Evolutionary conservation across 2,329 filamentous ascomycete species (phyloP).

Genomic region (Ceratocystis alfenasii): DNA sequence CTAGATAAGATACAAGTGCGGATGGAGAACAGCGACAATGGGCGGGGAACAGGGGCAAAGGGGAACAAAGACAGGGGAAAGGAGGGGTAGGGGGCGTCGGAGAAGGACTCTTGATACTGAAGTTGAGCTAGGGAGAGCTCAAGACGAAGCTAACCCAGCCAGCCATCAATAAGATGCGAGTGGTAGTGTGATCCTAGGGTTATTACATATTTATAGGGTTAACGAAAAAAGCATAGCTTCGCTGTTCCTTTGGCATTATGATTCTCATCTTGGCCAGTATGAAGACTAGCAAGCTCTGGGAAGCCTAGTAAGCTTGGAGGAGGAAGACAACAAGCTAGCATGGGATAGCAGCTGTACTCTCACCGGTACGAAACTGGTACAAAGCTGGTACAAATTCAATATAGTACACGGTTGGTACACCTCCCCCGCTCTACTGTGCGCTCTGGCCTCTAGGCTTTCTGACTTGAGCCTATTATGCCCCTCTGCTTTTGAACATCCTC

Average conservation of each 20-base stretch:
- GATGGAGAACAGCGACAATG: background rate
- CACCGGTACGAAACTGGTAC: background rate
- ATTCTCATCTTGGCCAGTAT: background rate
- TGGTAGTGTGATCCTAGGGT: background rate
- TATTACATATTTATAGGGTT: rapidly evolving
- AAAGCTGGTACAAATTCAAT: background rate
- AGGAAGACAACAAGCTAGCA: too few species aligned
- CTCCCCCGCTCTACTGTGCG: background rate
- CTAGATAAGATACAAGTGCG: background rate
- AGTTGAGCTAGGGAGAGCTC: background rate
- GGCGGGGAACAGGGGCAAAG: background rate
- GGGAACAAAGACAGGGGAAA: background rate
- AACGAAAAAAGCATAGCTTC: background rate
- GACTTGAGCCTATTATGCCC: background rate
- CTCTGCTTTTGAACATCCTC: background rate
- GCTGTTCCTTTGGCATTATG: background rate
- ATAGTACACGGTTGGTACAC: background rate
- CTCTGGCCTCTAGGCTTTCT: background rate
- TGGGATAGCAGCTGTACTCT: too few species aligned
- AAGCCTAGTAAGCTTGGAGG: too few species aligned
- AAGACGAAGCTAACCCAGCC: background rate
- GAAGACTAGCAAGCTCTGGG: too few species aligned
- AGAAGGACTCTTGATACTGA: background rate
- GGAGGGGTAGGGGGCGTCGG: background rate
- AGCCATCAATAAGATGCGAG: background rate